Evolutionary conservation across 495 filamentous ascomycete species (phyloP).

Genomic region (Penicillium cataractarum): DNA sequence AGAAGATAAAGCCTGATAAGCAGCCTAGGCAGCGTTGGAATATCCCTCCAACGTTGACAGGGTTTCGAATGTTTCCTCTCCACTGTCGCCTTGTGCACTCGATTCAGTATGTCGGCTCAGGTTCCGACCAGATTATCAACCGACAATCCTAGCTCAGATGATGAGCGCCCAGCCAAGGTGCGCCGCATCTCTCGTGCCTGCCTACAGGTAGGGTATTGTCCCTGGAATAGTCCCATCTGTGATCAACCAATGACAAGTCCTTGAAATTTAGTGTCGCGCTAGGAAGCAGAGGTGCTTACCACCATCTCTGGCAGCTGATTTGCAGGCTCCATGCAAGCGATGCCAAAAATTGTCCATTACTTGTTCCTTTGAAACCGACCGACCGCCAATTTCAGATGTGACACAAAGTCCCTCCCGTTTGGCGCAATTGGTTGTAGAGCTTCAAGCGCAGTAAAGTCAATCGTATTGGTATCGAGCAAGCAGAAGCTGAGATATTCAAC

Average conservation of each 20-base stretch:
- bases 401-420: conserved; percentile 18
- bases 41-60: neutral
- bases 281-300: conserved; percentile 22
- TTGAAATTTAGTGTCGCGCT: conserved; percentile 21
- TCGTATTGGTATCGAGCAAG: neutral
- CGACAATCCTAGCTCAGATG: conserved; percentile 7
- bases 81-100: neutral
- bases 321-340: conserved; percentile 20
- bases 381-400: conserved; percentile 10
- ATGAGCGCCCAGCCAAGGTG: conserved; percentile 10
- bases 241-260: neutral
- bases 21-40: neutral
- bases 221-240: neutral
- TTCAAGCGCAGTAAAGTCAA: conserved; percentile 16
- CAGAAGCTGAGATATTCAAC: conserved; percentile 1
- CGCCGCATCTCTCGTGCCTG: conserved; percentile 20
- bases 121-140: neutral
- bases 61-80: neutral
- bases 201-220: conserved; percentile 11
- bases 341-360: conserved; percentile 15
- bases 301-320: conserved; percentile 1
- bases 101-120: neutral
- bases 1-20: neutral
- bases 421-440: conserved; percentile 24
- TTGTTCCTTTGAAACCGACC: conserved; percentile 25